Percentiles rank a stretch among this genome's conserved stretches.
Evolutionary conservation across 495 filamentous ascomycete species (phyloP).

Genomic region (Penicillium herquei): DNA sequence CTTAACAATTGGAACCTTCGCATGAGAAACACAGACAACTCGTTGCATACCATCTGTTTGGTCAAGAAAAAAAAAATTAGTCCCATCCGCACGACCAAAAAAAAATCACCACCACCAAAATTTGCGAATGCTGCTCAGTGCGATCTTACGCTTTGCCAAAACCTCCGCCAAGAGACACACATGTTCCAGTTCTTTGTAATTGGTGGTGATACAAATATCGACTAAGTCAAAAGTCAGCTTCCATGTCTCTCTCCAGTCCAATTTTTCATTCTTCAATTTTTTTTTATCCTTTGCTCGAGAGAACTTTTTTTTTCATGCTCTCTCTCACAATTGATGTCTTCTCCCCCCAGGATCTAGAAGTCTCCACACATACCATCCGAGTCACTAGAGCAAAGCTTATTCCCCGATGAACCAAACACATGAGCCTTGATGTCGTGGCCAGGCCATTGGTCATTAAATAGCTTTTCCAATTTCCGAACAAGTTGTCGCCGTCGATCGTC

Average conservation of each 20-base stretch:
- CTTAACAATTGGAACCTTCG: slow-evolving; percentile 98
- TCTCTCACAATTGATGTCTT: not conserved
- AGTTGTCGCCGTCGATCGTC: slow-evolving; percentile 71
- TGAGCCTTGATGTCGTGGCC: slow-evolving; percentile 85
- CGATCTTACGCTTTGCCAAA: slow-evolving; percentile 69
- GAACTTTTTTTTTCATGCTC: too few relatives aligned
- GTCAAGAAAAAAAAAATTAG: not conserved
- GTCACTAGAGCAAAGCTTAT: slow-evolving; percentile 90
- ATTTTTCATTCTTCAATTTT: not conserved
- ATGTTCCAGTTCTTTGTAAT: slow-evolving; percentile 77
- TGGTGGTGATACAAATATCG: slow-evolving; percentile 94
- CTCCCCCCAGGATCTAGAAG: not conserved
- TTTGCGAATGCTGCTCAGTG: not conserved
- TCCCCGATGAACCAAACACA: slow-evolving; percentile 96
- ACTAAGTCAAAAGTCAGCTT: slow-evolving; percentile 53
- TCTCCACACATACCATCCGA: slow-evolving; percentile 74
- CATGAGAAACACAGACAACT: slow-evolving; percentile 87
- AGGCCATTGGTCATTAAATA: slow-evolving; percentile 89
- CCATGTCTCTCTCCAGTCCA: not conserved
- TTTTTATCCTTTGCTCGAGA: too few relatives aligned
- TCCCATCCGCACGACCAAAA: not conserved
- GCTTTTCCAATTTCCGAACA: slow-evolving; percentile 77
- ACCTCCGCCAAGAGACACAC: slow-evolving; percentile 85
- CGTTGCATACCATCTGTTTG: slow-evolving; percentile 86
- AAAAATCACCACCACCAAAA: not conserved